A percentile compares a stretch with the other conserved stretches of the same genome.
Conservation (phyloP, 495 filamentous ascomycete genomes). For the Umbilicaria muhlenbergii region DNA sequence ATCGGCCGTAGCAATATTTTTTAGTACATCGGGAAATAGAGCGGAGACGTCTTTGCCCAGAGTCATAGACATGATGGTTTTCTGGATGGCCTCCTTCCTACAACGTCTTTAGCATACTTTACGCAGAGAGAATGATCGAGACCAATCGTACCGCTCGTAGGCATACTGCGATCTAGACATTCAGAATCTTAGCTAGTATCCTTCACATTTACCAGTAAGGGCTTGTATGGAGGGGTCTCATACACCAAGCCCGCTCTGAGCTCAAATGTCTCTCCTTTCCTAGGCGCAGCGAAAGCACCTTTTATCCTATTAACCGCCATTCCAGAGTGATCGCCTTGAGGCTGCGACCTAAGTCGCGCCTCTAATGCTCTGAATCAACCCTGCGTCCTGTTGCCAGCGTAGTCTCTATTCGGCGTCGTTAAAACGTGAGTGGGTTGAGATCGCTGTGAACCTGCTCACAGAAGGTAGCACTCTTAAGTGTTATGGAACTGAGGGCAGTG, state of each 20-base stretch:
- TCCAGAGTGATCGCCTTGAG: slow-evolving; percentile 23
- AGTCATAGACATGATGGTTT: slow-evolving; percentile 99
- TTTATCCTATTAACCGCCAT: slow-evolving; percentile 96
- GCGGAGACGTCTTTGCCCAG: slow-evolving; percentile 96
- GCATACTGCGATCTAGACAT: slow-evolving; percentile 75
- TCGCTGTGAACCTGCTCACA: too few relatives aligned
- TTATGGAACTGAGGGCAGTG: too few relatives aligned
- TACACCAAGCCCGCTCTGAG: slow-evolving; percentile 86
- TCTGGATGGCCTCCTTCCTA: slow-evolving; percentile 96
- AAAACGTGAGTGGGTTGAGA: too few relatives aligned
- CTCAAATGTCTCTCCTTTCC: slow-evolving; percentile 98
- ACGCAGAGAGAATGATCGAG: background rate
- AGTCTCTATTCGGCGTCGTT: too few relatives aligned
- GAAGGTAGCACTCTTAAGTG: too few relatives aligned
- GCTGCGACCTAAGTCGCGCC: slow-evolving; percentile 33
- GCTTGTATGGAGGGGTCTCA: slow-evolving; percentile 9
- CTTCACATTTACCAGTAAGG: background rate
- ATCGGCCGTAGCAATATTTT: slow-evolving; percentile 93
- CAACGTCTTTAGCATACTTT: slow-evolving; percentile 15
- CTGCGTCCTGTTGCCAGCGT: background rate
- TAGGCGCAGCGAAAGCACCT: slow-evolving; percentile 78
- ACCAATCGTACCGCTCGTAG: slow-evolving; percentile 57
- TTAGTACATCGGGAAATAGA: slow-evolving; percentile 93
- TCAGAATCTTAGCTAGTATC: slow-evolving; percentile 9
- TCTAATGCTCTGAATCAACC: slow-evolving; percentile 16